These are phyloP conservation scores for Decorospora gaudefroyi DNA, from an alignment of 2,329 filamentous ascomycete species.

Conservation along the genomic window DNA sequence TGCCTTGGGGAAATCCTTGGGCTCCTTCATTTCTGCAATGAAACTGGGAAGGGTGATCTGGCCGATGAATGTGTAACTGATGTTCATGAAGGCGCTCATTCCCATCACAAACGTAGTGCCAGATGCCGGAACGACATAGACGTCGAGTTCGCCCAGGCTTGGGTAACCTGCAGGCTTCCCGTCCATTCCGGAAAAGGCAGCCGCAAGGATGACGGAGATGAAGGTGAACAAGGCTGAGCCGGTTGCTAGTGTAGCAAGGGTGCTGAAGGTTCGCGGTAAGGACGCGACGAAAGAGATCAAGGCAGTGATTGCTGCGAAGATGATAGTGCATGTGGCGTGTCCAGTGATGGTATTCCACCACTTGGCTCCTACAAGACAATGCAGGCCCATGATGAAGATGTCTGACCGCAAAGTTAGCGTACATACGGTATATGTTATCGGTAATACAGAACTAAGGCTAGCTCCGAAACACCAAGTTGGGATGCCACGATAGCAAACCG, in stretches of 20 bases:
- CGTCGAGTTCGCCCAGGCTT: conserved; percentile 63
- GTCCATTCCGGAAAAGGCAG: conserved; percentile 80
- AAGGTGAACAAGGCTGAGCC: conserved; percentile 87
- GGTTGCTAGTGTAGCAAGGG: conserved; percentile 77
- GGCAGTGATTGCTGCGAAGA: conserved; percentile 74
- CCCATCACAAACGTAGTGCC: conserved; percentile 80
- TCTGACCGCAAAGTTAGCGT: conserved; percentile 7
- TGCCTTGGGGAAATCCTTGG: conserved; percentile 86
- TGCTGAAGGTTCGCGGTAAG: conserved; percentile 81
- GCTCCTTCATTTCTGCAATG: conserved; percentile 88
- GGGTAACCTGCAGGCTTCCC: conserved; percentile 70
- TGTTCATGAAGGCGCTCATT: conserved; percentile 90
- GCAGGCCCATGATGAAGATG: conserved; percentile 60
- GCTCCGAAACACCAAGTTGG: too few species aligned
- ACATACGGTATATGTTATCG: background rate
- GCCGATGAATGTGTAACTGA: conserved; percentile 94
- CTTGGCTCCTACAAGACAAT: conserved; percentile 81
- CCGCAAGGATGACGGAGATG: conserved; percentile 80
- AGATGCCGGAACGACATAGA: conserved; percentile 68
- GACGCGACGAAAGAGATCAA: conserved; percentile 78
- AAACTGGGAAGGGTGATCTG: conserved; percentile 94
- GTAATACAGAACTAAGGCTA: too few species aligned
- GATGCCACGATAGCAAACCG: too few species aligned
- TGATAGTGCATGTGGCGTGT: conserved; percentile 74
- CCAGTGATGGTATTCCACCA: conserved; percentile 88